Percentiles rank a stretch among this genome's conserved stretches.
phyloP scores from a whole-genome alignment of 306 rosid species.

The Urtica urens region DNA sequence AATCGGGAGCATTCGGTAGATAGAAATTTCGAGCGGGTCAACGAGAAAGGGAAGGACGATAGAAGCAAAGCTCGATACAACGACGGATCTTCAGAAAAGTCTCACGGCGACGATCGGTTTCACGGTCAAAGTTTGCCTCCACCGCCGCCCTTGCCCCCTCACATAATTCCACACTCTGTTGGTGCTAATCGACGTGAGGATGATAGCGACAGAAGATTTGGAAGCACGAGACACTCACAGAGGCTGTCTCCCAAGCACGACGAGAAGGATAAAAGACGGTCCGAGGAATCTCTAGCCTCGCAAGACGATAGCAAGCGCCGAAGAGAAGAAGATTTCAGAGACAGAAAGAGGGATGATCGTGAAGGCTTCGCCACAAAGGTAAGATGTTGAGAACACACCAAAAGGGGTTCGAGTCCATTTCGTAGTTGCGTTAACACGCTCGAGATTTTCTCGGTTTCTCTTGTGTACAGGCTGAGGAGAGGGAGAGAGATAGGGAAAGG shows the following conservation, averaged over 20 bases:
- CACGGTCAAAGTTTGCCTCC: slow-evolving; percentile 96
- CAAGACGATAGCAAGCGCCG: slow-evolving; percentile 89
- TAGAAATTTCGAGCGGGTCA: slow-evolving; percentile 53
- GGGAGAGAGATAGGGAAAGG: slow-evolving; percentile 44
- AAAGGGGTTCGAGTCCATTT: background rate
- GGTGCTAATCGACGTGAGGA: slow-evolving; percentile 85
- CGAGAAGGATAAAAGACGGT: slow-evolving; percentile 81
- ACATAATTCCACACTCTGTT: slow-evolving; percentile 86
- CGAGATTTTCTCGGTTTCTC: background rate
- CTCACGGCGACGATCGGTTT: slow-evolving; percentile 77
- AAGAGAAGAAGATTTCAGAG: slow-evolving; percentile 93
- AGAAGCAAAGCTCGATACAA: slow-evolving; percentile 64
- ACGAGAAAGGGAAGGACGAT: slow-evolving; percentile 83
- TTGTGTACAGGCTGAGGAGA: slow-evolving; percentile 34
- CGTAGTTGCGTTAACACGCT: background rate
- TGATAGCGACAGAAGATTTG: slow-evolving; percentile 86
- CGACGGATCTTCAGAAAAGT: slow-evolving; percentile 54
- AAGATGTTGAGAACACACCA: too few relatives aligned
- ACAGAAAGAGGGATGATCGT: slow-evolving; percentile 83
- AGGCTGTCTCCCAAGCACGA: slow-evolving; percentile 96
- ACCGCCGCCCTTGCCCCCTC: slow-evolving; percentile 95
- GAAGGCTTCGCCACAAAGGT: slow-evolving; percentile 63
- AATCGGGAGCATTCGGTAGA: slow-evolving; percentile 91
- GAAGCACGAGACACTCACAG: slow-evolving; percentile 69
- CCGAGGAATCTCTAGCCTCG: slow-evolving; percentile 69